Base-by-base conservation (phyloP, 352 stramenopile species). In the Phytophthora citrophthora region DNA sequence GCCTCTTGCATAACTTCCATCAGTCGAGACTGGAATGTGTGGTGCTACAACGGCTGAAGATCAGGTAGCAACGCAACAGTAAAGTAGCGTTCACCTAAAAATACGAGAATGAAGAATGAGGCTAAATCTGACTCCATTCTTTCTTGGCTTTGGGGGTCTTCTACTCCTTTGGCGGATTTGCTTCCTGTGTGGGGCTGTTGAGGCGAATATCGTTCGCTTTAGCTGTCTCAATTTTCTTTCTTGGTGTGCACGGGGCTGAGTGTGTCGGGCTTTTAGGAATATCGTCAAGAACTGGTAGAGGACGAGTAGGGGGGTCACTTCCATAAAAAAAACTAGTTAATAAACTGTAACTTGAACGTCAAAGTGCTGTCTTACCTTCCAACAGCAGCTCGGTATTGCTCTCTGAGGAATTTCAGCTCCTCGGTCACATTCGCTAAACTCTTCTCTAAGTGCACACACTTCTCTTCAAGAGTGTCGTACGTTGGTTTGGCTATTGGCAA, bases 391-490 rank as follows among this genome's bases (percentile, higher is more conserved):
- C 77, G 76, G 38, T 86, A 94, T n/a, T 79, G 72, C 45, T 83
- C 48, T 24, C 68, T 77, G 7, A 93, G 43, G 54, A 76, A 89
- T 39, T 66, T 60, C 10, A 93, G 46, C 40, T 90, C 78, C 3
- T 75, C 65, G 8, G 77, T 76, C 2, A 64, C 49, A 16, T 29
- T 72, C 9, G 68, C 62, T 1, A 94, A 67, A n/a, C 55, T 68
- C 16, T 74, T 71, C 48, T 82, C 74, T n/a, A 88, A 56, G 46
- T 76, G 47, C 20, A 24, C 45, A 54, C 79, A 89, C 51, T 89
- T 86, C 1, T 68, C 55, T 40, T 91, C 70, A 23, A 95, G 55
- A 11, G 92, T 79, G 46, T 80, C 63, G 44, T 83, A 83, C 13
- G 74, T 81, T 15, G 64, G 61, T 43, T 84, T 84, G 38, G 63